Base-by-base conservation (phyloP, 192 early-diverging fungal genomes). In the Phycomyces nitens region DNA sequence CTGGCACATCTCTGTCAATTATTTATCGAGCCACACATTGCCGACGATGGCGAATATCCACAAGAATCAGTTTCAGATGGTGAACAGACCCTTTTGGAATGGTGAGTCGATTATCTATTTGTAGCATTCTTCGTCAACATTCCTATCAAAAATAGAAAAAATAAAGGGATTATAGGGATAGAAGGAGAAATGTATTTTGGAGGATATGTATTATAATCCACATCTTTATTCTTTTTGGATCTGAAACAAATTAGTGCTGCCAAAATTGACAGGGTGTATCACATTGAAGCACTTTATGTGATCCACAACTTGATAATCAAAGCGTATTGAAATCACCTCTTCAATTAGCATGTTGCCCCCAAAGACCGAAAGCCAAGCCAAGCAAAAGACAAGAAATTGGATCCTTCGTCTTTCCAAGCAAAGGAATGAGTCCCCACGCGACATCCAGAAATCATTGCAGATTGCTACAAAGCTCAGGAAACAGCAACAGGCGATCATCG, bases 401-500 rank as follows among this genome's bases (percentile, higher is more conserved):
- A 47, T 47, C 2, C 44, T 47, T 47, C 44, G 44, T 7, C 11
- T 47, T 3, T 2, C 44, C 44, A 14, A 47, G 44, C 44, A 11
- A 18, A 2, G 44, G 12, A 14, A 47, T n/a, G 15, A 47, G 12
- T 14, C 20, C 21, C 41, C 64, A 21, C 58, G 11, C 14, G 42
- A 10, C 1, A 65, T 65, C 5, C 29, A 39, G 1, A 53, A 57
- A 24, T n/a, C 55, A 21, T 57, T 57, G 27, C 56, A 22, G 27
- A n/a, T 54, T 12, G 54, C 64, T 18, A n/a, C 21, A 15, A 56
- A 23, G 18, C 20, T 65, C 15, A 57, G 62, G 29, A 54, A 41
- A 52, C 68, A 69, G 38, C 68, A 69, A 58, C 60, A 63, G 27
- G 68, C 68, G 0, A 69, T 69, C 56, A 69, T 69, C 41, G 68